Evolutionary conservation across 2,329 filamentous ascomycete species (phyloP).

Genomic region (Keithomyces neogunnii): DNA sequence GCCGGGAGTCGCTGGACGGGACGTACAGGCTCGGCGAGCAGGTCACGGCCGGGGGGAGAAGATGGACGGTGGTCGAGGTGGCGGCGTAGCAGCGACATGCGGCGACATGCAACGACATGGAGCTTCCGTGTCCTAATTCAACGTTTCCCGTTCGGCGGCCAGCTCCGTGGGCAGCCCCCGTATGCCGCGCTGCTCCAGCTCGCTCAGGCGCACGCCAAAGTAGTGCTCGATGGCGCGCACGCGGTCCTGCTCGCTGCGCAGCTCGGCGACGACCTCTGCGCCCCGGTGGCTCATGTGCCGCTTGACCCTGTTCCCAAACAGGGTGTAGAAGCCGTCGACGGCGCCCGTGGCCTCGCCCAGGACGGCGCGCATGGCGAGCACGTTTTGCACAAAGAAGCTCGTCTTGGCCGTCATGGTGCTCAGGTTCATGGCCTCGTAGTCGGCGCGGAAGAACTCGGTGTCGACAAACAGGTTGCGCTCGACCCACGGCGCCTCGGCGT

Average conservation of each 20-base stretch:
- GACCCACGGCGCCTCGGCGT: slow-evolving; percentile 28
- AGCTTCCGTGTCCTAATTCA: too few relatives aligned
- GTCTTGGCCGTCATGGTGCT: slow-evolving; percentile 23
- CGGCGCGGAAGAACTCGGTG: slow-evolving; percentile 35
- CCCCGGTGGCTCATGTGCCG: slow-evolving; percentile 24
- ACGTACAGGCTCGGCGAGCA: slow-evolving; percentile 2
- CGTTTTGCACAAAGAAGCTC: slow-evolving; percentile 29
- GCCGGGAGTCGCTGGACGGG: slow-evolving; percentile 14
- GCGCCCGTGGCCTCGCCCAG: slow-evolving; percentile 11
- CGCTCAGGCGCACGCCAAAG: slow-evolving; percentile 39
- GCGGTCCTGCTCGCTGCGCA: slow-evolving; percentile 39
- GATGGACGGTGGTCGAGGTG: slow-evolving; percentile 11
- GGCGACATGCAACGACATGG: neutral
- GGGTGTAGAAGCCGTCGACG: slow-evolving; percentile 29
- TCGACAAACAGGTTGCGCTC: slow-evolving; percentile 44
- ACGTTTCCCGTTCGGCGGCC: neutral
- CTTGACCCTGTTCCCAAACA: slow-evolving; percentile 38
- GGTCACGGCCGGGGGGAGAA: neutral
- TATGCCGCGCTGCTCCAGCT: slow-evolving; percentile 40
- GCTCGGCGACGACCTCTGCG: slow-evolving; percentile 26
- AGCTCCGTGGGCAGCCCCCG: slow-evolving; percentile 23
- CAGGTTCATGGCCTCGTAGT: slow-evolving; percentile 40
- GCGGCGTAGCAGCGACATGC: neutral
- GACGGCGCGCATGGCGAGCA: slow-evolving; percentile 25
- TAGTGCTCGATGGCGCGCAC: slow-evolving; percentile 37